Conservation (phyloP, 805 yeast species). For the Candida methanosorbosa region DNA sequence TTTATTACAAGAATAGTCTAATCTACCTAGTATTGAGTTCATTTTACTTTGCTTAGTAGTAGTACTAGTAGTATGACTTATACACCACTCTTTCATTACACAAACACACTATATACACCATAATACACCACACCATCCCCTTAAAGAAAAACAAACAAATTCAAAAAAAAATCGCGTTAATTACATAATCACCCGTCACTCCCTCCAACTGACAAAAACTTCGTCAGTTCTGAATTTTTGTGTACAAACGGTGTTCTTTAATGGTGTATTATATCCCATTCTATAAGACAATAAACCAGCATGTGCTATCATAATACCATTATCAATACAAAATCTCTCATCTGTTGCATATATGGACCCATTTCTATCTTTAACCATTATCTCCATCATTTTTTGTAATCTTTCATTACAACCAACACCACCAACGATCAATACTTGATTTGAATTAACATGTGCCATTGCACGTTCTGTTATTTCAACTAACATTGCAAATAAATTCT, state of each 20-base stretch:
- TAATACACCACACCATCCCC: no score
- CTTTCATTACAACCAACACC: constrained; percentile 97
- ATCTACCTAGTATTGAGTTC: not conserved
- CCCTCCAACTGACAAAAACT: constrained; percentile 86
- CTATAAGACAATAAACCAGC: constrained; percentile 86
- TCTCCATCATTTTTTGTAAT: constrained; percentile 93
- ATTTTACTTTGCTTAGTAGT: no score
- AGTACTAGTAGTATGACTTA: no score
- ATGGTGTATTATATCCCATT: constrained; percentile 58
- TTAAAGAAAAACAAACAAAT: no score
- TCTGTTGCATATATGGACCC: constrained; percentile 94
- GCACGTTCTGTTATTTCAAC: constrained; percentile 98
- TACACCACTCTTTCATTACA: no score
- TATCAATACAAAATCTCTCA: constrained; percentile 94
- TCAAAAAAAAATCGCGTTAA: no score
- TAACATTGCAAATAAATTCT: constrained; percentile 87
- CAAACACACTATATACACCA: no score
- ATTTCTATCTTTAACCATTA: constrained; percentile 82
- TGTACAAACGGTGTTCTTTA: constrained; percentile 75
- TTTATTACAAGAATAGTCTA: constrained; percentile 8
- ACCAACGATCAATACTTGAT: constrained; percentile 90
- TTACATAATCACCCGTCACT: no score
- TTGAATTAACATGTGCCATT: constrained; percentile 91
- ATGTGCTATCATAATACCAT: constrained; percentile 98
- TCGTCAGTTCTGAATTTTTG: constrained; percentile 95